phyloP scores from a whole-genome alignment of 2,329 filamentous ascomycete species.

The Didymella exigua region DNA sequence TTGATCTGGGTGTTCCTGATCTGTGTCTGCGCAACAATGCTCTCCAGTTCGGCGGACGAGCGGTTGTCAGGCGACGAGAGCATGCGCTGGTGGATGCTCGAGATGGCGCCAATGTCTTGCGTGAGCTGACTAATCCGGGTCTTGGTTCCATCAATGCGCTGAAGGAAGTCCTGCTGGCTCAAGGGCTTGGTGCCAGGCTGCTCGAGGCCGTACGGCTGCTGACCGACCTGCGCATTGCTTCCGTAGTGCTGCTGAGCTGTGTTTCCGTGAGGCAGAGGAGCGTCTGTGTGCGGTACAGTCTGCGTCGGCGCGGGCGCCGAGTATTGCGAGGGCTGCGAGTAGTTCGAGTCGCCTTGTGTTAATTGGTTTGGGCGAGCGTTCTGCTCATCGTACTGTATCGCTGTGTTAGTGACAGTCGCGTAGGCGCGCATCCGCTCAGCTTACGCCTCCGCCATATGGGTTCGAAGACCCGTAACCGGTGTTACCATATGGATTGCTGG shows the following conservation, averaged over 20 bases:
- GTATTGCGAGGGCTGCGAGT: constrained; percentile 49
- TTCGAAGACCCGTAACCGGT: constrained; percentile 39
- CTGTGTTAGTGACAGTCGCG: constrained; percentile 17
- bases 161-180: constrained; percentile 70
- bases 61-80: constrained; percentile 67
- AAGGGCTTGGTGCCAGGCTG: constrained; percentile 59
- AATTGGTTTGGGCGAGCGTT: constrained; percentile 33
- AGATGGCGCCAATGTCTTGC: constrained; percentile 70
- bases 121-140: constrained; percentile 70
- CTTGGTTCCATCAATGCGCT: constrained; percentile 69
- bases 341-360: constrained; percentile 46
- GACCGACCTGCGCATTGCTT: constrained; percentile 29
- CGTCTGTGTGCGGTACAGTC: constrained; percentile 25
- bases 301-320: constrained; percentile 38
- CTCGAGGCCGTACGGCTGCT: constrained; percentile 50
- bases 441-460: constrained; percentile 39
- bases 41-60: constrained; percentile 64
- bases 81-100: constrained; percentile 72
- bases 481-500: constrained; percentile 49
- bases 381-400: constrained; percentile 30
- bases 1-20: constrained; percentile 76
- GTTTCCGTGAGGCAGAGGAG: constrained; percentile 18
- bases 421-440: constrained; percentile 16
- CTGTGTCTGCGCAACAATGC: constrained; percentile 71
- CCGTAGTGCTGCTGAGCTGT: constrained; percentile 52